Evolutionary conservation across 2,329 filamentous ascomycete genomes (phyloP).

Genomic region (Diaporthe helianthi): DNA sequence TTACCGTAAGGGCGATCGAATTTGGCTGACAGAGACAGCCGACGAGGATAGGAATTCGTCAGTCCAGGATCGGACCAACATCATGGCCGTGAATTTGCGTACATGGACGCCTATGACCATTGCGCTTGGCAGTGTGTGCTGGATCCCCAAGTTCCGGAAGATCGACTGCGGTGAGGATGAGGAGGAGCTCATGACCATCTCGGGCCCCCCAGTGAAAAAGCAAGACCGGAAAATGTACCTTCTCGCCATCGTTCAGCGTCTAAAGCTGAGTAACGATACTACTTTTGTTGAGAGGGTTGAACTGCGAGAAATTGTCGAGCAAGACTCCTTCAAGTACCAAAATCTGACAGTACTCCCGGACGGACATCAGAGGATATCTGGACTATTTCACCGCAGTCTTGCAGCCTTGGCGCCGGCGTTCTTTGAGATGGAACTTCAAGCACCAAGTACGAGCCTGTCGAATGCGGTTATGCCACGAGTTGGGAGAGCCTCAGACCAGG

Average conservation of each 20-base stretch:
- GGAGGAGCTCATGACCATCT: slow-evolving; percentile 28
- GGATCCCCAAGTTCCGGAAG: slow-evolving; percentile 32
- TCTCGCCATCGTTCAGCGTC: slow-evolving; percentile 20
- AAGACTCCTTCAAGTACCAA: slow-evolving; percentile 25
- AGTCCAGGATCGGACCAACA: not conserved
- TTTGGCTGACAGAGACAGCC: slow-evolving; percentile 25
- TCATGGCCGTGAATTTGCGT: slow-evolving; percentile 27
- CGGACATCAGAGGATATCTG: not conserved
- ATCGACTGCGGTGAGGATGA: slow-evolving; percentile 19
- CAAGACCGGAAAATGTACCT: slow-evolving; percentile 25
- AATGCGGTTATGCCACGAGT: not conserved
- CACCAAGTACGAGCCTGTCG: not conserved
- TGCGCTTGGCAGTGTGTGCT: slow-evolving; percentile 19
- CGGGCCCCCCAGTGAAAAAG: slow-evolving; percentile 14
- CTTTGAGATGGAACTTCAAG: not conserved
- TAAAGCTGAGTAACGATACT: not conserved
- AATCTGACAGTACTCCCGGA: slow-evolving; percentile 22
- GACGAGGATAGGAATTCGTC: not conserved
- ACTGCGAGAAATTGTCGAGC: slow-evolving; percentile 23
- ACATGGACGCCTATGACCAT: slow-evolving; percentile 19
- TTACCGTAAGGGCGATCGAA: slow-evolving; percentile 22
- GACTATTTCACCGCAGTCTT: slow-evolving; percentile 10
- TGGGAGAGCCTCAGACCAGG: not conserved
- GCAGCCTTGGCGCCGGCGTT: not conserved
- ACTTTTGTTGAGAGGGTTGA: not conserved